phyloP scores from a whole-genome alignment of 352 stramenopile genomes.

The Phytophthora cajani region DNA sequence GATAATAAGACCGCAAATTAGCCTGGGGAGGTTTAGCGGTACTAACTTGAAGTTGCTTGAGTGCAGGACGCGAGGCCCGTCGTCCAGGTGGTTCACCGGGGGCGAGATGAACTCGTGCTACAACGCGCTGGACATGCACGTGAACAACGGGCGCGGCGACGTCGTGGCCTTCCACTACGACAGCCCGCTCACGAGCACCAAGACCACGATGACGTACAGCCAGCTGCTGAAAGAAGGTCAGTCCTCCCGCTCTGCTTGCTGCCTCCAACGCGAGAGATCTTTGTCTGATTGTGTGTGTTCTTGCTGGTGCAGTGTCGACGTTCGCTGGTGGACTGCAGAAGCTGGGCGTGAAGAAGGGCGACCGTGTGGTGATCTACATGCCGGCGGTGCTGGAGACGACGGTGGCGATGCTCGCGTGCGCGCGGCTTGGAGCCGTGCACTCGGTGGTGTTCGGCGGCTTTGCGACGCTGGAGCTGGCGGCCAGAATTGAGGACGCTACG shows the following conservation, averaged over 20 bases:
- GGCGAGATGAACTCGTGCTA: constrained; percentile 79
- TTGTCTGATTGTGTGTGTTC: background rate
- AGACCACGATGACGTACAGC: constrained; percentile 73
- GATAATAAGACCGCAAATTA: background rate
- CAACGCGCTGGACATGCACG: constrained; percentile 69
- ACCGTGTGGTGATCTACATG: constrained; percentile 98
- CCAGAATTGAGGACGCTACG: constrained; percentile 81
- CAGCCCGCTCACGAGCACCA: constrained; percentile 62
- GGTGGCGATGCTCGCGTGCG: constrained; percentile 97
- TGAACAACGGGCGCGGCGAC: constrained; percentile 60
- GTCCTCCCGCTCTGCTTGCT: background rate
- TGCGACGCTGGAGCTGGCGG: constrained; percentile 81
- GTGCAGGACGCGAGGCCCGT: constrained; percentile 39
- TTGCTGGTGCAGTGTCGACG: constrained; percentile 45
- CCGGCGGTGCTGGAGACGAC: constrained; percentile 96
- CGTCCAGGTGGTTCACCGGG: constrained; percentile 58
- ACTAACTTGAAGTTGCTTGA: background rate
- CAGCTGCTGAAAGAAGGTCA: constrained; percentile 72
- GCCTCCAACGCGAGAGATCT: background rate
- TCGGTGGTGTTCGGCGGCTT: constrained; percentile 93
- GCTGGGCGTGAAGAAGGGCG: constrained; percentile 78
- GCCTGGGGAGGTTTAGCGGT: background rate
- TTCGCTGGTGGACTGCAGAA: constrained; percentile 70
- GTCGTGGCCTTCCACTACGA: constrained; percentile 65
- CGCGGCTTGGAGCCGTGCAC: constrained; percentile 95